These are phyloP conservation scores for Erigeron philadelphicus DNA, from an alignment of 140 eudicot genomes.

Conservation along the genomic window DNA sequence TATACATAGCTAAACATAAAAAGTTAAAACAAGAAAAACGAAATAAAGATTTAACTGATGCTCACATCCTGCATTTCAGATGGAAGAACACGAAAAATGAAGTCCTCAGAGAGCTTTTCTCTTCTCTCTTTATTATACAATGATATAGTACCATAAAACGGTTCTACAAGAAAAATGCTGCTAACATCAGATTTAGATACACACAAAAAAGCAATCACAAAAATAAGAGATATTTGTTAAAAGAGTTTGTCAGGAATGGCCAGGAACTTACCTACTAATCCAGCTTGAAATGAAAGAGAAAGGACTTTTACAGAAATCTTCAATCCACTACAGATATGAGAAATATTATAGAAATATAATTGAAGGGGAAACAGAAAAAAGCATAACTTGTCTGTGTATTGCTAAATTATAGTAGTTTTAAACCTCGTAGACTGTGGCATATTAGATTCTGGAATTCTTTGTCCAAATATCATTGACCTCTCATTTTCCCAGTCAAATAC, in stretches of 20 bases:
- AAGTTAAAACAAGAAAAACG: background rate
- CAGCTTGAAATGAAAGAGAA: constrained; percentile 88
- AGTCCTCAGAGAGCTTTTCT: constrained; percentile 94
- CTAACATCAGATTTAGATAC: constrained; percentile 22
- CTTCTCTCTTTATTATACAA: constrained; percentile 91
- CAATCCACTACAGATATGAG: constrained; percentile 55
- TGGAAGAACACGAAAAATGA: constrained; percentile 65
- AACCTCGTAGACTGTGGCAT: constrained; percentile 71
- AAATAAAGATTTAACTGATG: background rate
- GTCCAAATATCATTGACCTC: constrained; percentile 89
- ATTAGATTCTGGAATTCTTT: constrained; percentile 72
- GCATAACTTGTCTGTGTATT: constrained; percentile 3
- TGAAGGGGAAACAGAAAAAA: constrained; percentile 7
- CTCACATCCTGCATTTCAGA: constrained; percentile 82
- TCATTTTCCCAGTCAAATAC: constrained; percentile 98
- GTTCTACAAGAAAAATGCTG: constrained; percentile 55
- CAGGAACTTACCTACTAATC: constrained; percentile 75
- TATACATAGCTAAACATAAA: constrained; percentile 4
- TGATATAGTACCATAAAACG: constrained; percentile 88
- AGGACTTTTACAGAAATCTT: constrained; percentile 94
- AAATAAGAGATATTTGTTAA: background rate
- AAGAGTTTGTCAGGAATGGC: constrained; percentile 17
- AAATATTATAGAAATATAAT: constrained; percentile 11
- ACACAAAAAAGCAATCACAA: constrained; percentile 16
- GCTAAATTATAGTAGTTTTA: constrained; percentile 12